A percentile compares a stretch with the other conserved stretches of the same genome.
Conservation (phyloP, 2,329 filamentous ascomycete genomes). For the Berkeleyomyces basicola region DNA sequence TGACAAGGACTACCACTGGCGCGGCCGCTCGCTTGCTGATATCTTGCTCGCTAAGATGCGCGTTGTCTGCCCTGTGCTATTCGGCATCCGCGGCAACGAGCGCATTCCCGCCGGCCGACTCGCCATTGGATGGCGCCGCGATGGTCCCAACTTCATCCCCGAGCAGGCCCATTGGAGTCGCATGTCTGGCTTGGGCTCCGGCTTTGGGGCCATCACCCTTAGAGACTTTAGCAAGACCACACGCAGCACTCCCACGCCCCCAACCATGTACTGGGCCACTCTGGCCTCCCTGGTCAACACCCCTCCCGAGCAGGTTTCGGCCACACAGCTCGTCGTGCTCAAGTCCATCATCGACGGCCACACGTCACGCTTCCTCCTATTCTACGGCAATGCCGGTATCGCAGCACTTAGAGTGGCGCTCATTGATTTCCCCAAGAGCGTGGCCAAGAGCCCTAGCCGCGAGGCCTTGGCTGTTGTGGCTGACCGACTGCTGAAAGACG, state of each 20-base stretch:
- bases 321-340: slow-evolving; percentile 56
- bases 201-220: slow-evolving; percentile 67
- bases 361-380: slow-evolving; percentile 57
- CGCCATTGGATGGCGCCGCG: slow-evolving; percentile 58
- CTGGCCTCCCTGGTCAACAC: slow-evolving; percentile 65
- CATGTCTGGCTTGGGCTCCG: slow-evolving; percentile 69
- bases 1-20: slow-evolving; percentile 47
- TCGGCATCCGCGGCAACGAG: slow-evolving; percentile 65
- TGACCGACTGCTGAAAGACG: slow-evolving; percentile 33
- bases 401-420: slow-evolving; percentile 53
- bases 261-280: slow-evolving; percentile 65
- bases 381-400: slow-evolving; percentile 65
- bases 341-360: slow-evolving; percentile 56
- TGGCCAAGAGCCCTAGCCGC: slow-evolving; percentile 31
- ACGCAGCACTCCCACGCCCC: slow-evolving; percentile 59
- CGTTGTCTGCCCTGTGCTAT: slow-evolving; percentile 65
- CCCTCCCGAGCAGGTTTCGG: slow-evolving; percentile 47
- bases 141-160: slow-evolving; percentile 41
- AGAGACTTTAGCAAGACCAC: slow-evolving; percentile 61
- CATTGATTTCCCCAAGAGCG: slow-evolving; percentile 52
- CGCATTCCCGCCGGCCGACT: slow-evolving; percentile 49
- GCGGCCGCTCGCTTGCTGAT: slow-evolving; percentile 54
- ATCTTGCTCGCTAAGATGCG: slow-evolving; percentile 78
- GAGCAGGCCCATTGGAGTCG: slow-evolving; percentile 64
- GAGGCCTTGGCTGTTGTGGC: slow-evolving; percentile 36